Evolutionary conservation across 192 early-diverging fungal genomes (phyloP).

Genomic region (Mortierella hygrophila): DNA sequence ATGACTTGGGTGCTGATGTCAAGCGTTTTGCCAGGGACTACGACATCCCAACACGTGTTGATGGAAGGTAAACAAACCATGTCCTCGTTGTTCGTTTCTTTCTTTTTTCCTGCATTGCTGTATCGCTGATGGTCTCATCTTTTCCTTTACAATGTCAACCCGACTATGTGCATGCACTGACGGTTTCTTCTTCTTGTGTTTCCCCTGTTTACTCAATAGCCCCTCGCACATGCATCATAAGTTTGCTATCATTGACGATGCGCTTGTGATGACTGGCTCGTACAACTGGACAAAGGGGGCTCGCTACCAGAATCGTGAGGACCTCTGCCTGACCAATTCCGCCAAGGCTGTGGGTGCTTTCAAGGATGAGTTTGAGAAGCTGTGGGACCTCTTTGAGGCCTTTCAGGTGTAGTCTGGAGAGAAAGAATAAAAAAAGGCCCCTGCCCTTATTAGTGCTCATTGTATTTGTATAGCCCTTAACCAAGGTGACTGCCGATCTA

Average conservation of each 20-base stretch:
- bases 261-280: constrained; percentile 71
- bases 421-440: background rate
- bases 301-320: constrained; percentile 77
- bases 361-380: constrained; percentile 69
- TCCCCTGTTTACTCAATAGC: constrained; percentile 10
- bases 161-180: background rate
- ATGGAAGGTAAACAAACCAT: constrained; percentile 56
- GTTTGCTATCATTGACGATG: constrained; percentile 74
- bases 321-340: constrained; percentile 75
- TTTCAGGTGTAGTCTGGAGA: background rate
- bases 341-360: constrained; percentile 68
- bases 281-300: constrained; percentile 75
- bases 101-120: constrained; percentile 15
- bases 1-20: constrained; percentile 67
- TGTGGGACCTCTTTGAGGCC: constrained; percentile 67
- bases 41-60: constrained; percentile 61
- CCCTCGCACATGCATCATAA: constrained; percentile 77
- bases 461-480: background rate
- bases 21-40: constrained; percentile 60
- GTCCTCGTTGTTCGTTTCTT: background rate
- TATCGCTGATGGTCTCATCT: background rate
- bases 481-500: background rate
- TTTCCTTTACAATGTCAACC: background rate
- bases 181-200: background rate
- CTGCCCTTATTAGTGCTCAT: too few species aligned